phyloP scores from a whole-genome alignment of 148 eudicot species.

The Amaranthus palmeri region DNA sequence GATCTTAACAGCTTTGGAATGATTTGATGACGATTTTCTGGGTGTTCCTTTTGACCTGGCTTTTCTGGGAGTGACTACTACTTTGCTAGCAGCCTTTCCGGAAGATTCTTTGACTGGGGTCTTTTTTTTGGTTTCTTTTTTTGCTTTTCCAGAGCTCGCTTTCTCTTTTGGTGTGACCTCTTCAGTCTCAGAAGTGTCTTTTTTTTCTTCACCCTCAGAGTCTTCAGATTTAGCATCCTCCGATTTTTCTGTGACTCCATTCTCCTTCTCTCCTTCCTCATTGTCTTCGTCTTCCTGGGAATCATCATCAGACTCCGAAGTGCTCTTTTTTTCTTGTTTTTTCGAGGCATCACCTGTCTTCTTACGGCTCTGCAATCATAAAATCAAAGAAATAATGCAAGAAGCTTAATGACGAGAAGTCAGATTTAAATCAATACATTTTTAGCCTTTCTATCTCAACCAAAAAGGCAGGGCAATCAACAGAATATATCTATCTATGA shows the following conservation, averaged over 20 bases:
- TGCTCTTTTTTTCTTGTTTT: slow-evolving; percentile 34
- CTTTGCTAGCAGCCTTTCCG: slow-evolving; percentile 47
- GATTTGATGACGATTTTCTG: slow-evolving; percentile 46
- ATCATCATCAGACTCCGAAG: slow-evolving; percentile 54
- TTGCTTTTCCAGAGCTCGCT: slow-evolving; percentile 30
- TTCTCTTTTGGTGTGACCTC: slow-evolving; percentile 35
- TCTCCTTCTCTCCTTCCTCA: slow-evolving; percentile 46
- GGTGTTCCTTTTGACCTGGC: slow-evolving; percentile 46
- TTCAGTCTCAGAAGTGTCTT: slow-evolving; percentile 46
- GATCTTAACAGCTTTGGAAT: slow-evolving; percentile 34
- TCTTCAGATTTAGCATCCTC: slow-evolving; percentile 57
- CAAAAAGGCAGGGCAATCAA: background rate
- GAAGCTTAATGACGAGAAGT: background rate
- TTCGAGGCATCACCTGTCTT: slow-evolving; percentile 36
- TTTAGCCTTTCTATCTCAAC: background rate
- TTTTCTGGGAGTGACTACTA: slow-evolving; percentile 39
- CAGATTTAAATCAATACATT: too few species aligned
- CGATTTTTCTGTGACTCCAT: slow-evolving; percentile 44
- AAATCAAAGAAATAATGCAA: background rate
- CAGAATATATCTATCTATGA: background rate
- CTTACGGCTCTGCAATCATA: slow-evolving; percentile 42
- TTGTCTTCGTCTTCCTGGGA: slow-evolving; percentile 35
- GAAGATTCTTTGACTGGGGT: slow-evolving; percentile 42
- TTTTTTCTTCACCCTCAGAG: slow-evolving; percentile 37
- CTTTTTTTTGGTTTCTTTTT: slow-evolving; percentile 39